These are phyloP conservation scores for Excoecaria cochinchinensis DNA, from an alignment of 345 rosid species.

Conservation along the genomic window DNA sequence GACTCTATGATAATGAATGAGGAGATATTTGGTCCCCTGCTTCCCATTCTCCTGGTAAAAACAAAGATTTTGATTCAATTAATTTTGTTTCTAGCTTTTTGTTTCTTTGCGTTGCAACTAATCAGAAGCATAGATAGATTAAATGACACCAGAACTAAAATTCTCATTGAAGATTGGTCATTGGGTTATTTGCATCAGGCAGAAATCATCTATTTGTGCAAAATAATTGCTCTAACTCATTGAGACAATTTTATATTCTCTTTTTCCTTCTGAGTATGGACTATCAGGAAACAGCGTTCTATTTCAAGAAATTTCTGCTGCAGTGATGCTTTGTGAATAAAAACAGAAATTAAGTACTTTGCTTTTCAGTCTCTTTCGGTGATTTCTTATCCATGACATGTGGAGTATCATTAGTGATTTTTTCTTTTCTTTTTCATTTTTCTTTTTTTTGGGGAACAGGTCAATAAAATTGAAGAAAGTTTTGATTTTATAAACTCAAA, in stretches of 20 bases:
- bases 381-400: neutral
- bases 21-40: conserved; percentile 96
- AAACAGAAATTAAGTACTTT: neutral
- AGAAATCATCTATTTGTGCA: neutral
- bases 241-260: no score
- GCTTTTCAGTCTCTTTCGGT: neutral
- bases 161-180: neutral
- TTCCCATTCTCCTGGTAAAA: conserved; percentile 72
- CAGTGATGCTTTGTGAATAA: neutral
- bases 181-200: neutral
- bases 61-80: neutral
- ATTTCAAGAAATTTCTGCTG: conserved; percentile 12
- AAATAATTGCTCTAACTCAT: neutral
- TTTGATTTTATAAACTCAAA: conserved; percentile 67
- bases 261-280: neutral
- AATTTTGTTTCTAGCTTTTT: neutral
- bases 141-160: neutral
- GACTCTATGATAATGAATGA: conserved; percentile 82
- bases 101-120: conserved; percentile 2
- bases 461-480: conserved; percentile 76
- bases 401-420: neutral
- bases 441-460: conserved; percentile 40
- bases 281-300: neutral
- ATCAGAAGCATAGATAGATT: neutral
- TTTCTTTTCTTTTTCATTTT: conserved; percentile 16